phyloP scores from a whole-genome alignment of 371 early-diverging fungal genomes.

The Syncephalastrum monosporum region DNA sequence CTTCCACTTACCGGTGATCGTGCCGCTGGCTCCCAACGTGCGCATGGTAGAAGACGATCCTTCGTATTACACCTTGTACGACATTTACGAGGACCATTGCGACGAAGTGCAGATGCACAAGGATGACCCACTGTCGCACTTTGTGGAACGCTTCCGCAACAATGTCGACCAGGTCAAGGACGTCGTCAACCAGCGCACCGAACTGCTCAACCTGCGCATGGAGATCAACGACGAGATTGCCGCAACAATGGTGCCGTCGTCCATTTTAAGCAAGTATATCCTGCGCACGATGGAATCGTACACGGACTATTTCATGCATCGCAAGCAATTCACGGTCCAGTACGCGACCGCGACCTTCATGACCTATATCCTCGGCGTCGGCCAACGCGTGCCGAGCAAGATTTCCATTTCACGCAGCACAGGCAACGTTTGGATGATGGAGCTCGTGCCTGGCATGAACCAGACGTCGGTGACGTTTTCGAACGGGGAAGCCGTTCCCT shows the following conservation, averaged over 20 bases:
- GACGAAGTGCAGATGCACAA: slow-evolving; percentile 62
- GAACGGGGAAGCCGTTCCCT: slow-evolving; percentile 85
- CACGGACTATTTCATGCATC: slow-evolving; percentile 88
- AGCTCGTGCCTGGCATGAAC: slow-evolving; percentile 54
- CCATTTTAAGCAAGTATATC: slow-evolving; percentile 80
- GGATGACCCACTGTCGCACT: slow-evolving; percentile 80
- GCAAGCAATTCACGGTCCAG: slow-evolving; percentile 91
- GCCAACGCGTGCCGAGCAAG: slow-evolving; percentile 85
- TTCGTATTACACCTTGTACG: slow-evolving; percentile 81
- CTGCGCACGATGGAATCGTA: slow-evolving; percentile 69
- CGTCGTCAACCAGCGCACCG: slow-evolving; percentile 52
- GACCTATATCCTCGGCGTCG: slow-evolving; percentile 85
- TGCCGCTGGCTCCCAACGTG: slow-evolving; percentile 91
- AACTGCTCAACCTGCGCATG: slow-evolving; percentile 72
- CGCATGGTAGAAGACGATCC: slow-evolving; percentile 92
- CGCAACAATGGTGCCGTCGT: slow-evolving; percentile 75
- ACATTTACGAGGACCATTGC: slow-evolving; percentile 87
- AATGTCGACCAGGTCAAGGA: slow-evolving; percentile 28
- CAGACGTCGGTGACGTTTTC: slow-evolving; percentile 36
- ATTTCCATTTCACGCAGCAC: slow-evolving; percentile 81
- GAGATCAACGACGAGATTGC: slow-evolving; percentile 83
- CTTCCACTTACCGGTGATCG: slow-evolving; percentile 91
- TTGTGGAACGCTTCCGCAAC: slow-evolving; percentile 61
- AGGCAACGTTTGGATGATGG: slow-evolving; percentile 81
- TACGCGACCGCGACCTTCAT: slow-evolving; percentile 87